Evolutionary conservation across 768 basidiomycete genomes (phyloP).

Genomic region (Mycena rosella): DNA sequence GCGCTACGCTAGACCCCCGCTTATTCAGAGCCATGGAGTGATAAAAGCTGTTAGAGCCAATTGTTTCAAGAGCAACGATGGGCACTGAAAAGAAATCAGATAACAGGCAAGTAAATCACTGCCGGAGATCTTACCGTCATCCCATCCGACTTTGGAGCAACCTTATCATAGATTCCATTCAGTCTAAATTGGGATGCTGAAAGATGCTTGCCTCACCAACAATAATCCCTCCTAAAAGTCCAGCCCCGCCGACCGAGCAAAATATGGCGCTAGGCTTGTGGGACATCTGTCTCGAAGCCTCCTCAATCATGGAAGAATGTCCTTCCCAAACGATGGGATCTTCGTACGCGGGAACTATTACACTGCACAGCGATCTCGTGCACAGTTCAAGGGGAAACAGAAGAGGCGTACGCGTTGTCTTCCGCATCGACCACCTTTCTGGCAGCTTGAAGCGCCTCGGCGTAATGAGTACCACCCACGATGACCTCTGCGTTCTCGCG

Average conservation of each 20-base stretch:
- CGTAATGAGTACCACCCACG: constrained; percentile 69
- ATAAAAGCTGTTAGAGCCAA: constrained; percentile 81
- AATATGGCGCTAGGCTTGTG: constrained; percentile 77
- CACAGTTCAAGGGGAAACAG: background rate
- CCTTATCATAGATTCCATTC: constrained; percentile 59
- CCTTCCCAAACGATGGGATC: constrained; percentile 80
- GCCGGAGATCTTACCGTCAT: constrained; percentile 48
- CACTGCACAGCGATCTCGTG: constrained; percentile 50
- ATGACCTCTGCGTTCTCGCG: constrained; percentile 69
- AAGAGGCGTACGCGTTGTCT: constrained; percentile 57
- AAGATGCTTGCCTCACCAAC: background rate
- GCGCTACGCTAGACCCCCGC: constrained; percentile 45
- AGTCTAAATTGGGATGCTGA: background rate
- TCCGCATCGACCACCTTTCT: constrained; percentile 57
- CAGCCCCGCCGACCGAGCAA: constrained; percentile 84
- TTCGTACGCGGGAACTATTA: constrained; percentile 81
- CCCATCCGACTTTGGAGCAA: constrained; percentile 75
- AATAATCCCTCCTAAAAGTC: constrained; percentile 70
- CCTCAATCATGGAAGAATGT: constrained; percentile 79
- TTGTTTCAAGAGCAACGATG: constrained; percentile 76
- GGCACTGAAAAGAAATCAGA: constrained; percentile 55
- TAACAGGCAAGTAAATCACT: background rate
- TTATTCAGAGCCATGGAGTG: constrained; percentile 73
- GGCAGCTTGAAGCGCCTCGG: constrained; percentile 69
- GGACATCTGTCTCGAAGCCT: constrained; percentile 68